Evolutionary conservation across 2,329 filamentous ascomycete genomes (phyloP).

Genomic region (Ascochyta viciae-villosae): DNA sequence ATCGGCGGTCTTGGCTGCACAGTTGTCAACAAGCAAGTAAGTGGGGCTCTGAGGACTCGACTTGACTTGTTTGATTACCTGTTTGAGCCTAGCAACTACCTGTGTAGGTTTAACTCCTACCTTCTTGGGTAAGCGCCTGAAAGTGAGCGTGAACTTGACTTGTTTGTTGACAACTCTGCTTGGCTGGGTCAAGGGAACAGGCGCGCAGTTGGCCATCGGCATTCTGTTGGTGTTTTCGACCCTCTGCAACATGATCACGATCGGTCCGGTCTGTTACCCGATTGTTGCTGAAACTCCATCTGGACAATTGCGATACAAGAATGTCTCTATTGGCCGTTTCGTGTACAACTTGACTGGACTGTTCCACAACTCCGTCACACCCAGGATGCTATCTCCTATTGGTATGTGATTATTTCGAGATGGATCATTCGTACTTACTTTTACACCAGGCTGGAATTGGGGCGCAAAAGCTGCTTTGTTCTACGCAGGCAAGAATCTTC

Average conservation of each 20-base stretch:
- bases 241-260: constrained; percentile 1
- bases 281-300: constrained; percentile 2
- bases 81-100: no score
- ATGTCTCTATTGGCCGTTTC: neutral
- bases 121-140: no score
- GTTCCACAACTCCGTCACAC: constrained; percentile 4
- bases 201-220: neutral
- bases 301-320: neutral
- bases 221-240: constrained; percentile 2
- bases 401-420: neutral
- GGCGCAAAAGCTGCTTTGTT: neutral
- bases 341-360: constrained; percentile 1
- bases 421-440: neutral
- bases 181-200: neutral
- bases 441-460: neutral
- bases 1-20: neutral
- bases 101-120: no score
- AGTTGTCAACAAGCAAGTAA: no score
- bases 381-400: constrained; percentile 1
- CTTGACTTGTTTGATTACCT: no score
- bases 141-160: no score
- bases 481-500: neutral
- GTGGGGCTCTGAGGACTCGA: no score
- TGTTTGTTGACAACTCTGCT: neutral
- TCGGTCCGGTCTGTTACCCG: neutral